Evolutionary conservation across 345 rosid genomes (phyloP).

Genomic region (Boechera retrofracta): DNA sequence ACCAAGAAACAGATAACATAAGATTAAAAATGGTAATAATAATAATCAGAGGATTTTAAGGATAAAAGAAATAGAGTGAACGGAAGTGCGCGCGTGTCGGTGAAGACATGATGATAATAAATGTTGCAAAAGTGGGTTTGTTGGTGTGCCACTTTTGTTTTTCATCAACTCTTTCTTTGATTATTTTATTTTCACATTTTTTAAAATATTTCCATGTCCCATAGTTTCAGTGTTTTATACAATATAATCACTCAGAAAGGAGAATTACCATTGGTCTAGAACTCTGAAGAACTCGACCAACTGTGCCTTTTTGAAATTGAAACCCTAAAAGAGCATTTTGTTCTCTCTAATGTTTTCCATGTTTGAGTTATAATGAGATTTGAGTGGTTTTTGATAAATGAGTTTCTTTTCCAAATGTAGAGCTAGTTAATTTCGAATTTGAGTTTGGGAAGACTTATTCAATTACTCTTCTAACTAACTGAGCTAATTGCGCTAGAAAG

Average conservation of each 20-base stretch:
- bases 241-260: neutral
- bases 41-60: constrained; percentile 29
- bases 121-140: constrained; percentile 43
- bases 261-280: constrained; percentile 8
- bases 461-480: constrained; percentile 16
- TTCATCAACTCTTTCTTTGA: neutral
- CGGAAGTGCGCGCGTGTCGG: constrained; percentile 44
- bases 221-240: too few species aligned
- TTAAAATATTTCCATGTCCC: too few species aligned
- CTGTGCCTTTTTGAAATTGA: neutral
- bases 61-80: constrained; percentile 37
- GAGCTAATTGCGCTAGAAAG: constrained; percentile 4
- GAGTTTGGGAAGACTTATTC: constrained; percentile 9
- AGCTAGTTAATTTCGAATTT: neutral
- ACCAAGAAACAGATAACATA: neutral
- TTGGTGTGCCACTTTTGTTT: constrained; percentile 15
- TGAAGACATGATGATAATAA: constrained; percentile 23
- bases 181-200: neutral
- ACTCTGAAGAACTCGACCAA: constrained; percentile 24
- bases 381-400: neutral
- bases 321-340: neutral
- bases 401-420: neutral
- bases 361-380: neutral
- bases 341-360: neutral
- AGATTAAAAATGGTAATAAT: neutral